Base-by-base conservation (phyloP, 305 asterid genomes). In the Solanum hybrid region DNA sequence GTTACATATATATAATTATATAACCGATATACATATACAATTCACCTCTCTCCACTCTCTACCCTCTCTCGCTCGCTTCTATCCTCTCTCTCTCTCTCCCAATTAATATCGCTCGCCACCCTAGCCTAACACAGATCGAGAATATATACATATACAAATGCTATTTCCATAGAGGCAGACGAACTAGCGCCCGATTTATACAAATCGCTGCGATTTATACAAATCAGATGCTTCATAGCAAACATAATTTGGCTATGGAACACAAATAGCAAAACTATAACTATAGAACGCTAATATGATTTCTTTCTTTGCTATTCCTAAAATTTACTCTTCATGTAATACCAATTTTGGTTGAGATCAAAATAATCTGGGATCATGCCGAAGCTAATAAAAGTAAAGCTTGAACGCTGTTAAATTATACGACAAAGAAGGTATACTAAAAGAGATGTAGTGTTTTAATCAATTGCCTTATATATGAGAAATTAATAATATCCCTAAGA, bases 241-340 rank as follows among this genome's bases (percentile, higher is more conserved):
- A 57, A 57, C 2, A 17, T 6, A 2, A 17, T 57, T 57, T 57
- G 24, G 0, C 4, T 57, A 57, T 57, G 24, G 4, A 57, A 1
- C 3, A 3, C 10, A 57, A 57, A 57, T 57, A 57, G 0, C 4
- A 57, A 17, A 57, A 17, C 0, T 17, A 0, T 57, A 57, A 7
- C 24, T 57, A 57, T 57, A 57, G n/a, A 57, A 1, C 1, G 10
- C 10, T 57, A 57, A 57, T 57, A 17, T 57, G 10, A 17, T 17
- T 57, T 57, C 8, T 17, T 5, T 57, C 10, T 17, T 57, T 57
- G 24, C 4, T 57, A 57, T 20, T 57, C 9, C 4, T 2, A 57
- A 57, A 57, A 57, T 57, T 51, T 1, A 57, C 24, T 17, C 68
- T 57, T 57, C 24, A 2, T 17, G 22, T 68, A 17, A 20, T 61